Conservation (phyloP, 2,329 filamentous ascomycete species). For the Fusarium pseudocircinatum region DNA sequence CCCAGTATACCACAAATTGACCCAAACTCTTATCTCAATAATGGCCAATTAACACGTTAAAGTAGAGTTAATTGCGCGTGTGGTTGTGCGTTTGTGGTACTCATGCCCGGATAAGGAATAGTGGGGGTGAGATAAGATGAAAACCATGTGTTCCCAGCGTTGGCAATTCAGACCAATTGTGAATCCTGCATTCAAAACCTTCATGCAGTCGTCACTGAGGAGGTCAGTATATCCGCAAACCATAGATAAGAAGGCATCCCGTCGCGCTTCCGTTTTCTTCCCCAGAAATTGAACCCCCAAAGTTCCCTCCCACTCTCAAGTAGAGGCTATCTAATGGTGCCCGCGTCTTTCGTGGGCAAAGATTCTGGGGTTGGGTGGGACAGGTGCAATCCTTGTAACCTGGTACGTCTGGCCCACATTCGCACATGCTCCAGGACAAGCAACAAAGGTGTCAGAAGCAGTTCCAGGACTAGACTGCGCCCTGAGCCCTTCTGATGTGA, state of each 20-base stretch:
- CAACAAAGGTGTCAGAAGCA: constrained; percentile 20
- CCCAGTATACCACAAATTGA: constrained; percentile 3
- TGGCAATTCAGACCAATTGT: constrained; percentile 22
- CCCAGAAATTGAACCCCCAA: constrained; percentile 27
- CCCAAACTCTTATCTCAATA: constrained; percentile 21
- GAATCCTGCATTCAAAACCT: constrained; percentile 18
- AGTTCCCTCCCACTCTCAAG: constrained; percentile 29
- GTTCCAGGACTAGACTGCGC: constrained; percentile 24
- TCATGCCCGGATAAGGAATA: constrained; percentile 26
- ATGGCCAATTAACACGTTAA: constrained; percentile 7
- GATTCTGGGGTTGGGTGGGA: constrained; percentile 39
- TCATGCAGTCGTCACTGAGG: neutral
- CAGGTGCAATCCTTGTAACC: neutral
- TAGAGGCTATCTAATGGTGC: constrained; percentile 34
- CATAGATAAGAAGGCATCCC: constrained; percentile 29
- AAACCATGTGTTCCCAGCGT: neutral
- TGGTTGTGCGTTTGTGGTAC: constrained; percentile 1
- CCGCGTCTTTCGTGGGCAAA: constrained; percentile 29
- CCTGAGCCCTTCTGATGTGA: constrained; percentile 17
- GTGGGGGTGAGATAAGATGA: constrained; percentile 20
- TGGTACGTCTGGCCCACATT: constrained; percentile 10
- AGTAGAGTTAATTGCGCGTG: constrained; percentile 27
- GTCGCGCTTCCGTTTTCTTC: constrained; percentile 5
- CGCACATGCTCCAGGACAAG: constrained; percentile 2
- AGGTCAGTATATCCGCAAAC: neutral